Conservation (phyloP, 371 early-diverging fungal genomes). For the Gilbertella persicaria region DNA sequence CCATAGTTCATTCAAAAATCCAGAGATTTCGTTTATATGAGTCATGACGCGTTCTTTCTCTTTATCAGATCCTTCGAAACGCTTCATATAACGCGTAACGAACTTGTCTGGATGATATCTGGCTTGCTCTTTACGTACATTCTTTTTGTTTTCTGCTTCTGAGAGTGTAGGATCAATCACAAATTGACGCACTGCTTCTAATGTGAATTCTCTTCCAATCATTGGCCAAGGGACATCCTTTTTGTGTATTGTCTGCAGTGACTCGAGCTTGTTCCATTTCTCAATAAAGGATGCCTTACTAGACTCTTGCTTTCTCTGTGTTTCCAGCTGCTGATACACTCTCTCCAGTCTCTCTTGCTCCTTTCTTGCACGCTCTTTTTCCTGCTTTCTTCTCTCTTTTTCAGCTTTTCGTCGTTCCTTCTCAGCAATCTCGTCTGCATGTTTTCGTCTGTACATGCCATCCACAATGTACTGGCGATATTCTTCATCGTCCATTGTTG, state of each 20-base stretch:
- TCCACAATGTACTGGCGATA: conserved; percentile 43
- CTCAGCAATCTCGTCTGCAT: conserved; percentile 34
- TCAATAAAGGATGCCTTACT: conserved; percentile 12
- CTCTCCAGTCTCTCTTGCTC: conserved; percentile 29
- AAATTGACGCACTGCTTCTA: conserved; percentile 23
- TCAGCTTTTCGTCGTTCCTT: conserved; percentile 27
- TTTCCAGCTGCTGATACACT: conserved; percentile 7
- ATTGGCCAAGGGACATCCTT: conserved; percentile 50
- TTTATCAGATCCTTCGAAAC: conserved; percentile 31
- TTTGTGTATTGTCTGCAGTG: conserved; percentile 3
- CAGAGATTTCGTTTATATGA: conserved; percentile 39
- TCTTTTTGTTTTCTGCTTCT: conserved; percentile 24
- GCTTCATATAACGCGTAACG: conserved; percentile 29
- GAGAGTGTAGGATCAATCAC: conserved; percentile 12
- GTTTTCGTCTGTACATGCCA: conserved; percentile 35
- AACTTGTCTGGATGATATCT: conserved; percentile 55
- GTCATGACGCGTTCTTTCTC: conserved; percentile 24
- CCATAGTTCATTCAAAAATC: conserved; percentile 47
- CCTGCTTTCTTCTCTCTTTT: conserved; percentile 14
- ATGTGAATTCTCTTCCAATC: conserved; percentile 7
- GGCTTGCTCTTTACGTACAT: conserved; percentile 43
- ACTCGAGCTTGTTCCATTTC: conserved; percentile 32
- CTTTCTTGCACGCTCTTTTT: conserved; percentile 8
- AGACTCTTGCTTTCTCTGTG: neutral
- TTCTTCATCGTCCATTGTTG: conserved; percentile 45